Evolutionary conservation across 768 basidiomycete genomes (phyloP).

Genomic region (Polyporus arcularius): DNA sequence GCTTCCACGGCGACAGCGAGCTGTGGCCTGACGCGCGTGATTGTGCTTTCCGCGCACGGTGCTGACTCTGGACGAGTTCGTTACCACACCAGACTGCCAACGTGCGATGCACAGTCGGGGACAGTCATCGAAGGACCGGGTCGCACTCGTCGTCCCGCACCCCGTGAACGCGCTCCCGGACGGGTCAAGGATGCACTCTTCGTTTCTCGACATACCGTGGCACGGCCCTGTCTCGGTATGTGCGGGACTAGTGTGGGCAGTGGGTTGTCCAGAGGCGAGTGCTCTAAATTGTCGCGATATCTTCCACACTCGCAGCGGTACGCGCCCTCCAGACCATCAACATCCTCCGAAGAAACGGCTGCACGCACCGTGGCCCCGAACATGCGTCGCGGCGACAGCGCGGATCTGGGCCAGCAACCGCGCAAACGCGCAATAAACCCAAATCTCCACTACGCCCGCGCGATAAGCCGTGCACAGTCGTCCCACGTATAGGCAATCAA

Average conservation of each 20-base stretch:
- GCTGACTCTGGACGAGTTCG: background rate
- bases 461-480: background rate
- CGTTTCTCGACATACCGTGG: too few species aligned
- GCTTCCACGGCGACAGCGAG: background rate
- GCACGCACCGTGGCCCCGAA: background rate
- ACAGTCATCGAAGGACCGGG: background rate
- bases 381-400: background rate
- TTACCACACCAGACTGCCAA: background rate
- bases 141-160: background rate
- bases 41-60: background rate
- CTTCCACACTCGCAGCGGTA: background rate
- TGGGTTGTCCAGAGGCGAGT: too few species aligned
- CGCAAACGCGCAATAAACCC: background rate
- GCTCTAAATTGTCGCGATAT: too few species aligned
- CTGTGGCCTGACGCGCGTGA: conserved; percentile 13
- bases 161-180: background rate
- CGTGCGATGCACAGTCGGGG: background rate
- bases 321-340: background rate
- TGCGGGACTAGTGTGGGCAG: too few species aligned
- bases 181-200: too few species aligned
- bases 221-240: too few species aligned
- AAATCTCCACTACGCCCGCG: background rate
- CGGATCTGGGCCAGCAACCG: background rate
- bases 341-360: background rate
- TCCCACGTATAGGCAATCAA: background rate